Evolutionary conservation across 495 filamentous ascomycete species (phyloP).

Genomic region (Trichoderma gamsii): DNA sequence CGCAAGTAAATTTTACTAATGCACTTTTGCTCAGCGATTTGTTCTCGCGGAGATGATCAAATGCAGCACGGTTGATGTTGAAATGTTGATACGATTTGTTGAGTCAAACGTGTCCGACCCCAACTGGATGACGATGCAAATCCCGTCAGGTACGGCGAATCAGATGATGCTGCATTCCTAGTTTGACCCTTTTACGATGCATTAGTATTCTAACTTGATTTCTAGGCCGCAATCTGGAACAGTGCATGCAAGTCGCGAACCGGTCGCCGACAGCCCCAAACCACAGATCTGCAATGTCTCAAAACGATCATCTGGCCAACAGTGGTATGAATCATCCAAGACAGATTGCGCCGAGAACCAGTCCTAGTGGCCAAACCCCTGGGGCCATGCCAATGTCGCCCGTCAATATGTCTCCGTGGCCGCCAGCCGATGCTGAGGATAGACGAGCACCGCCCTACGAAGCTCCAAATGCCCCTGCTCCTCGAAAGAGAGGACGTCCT

Average conservation of each 20-base stretch:
- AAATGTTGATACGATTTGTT: constrained; percentile 29
- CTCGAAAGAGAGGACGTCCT: constrained; percentile 11
- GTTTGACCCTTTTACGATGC: constrained; percentile 15
- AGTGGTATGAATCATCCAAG: not conserved
- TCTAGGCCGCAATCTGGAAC: constrained; percentile 13
- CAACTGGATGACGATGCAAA: constrained; percentile 31
- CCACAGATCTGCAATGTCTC: not conserved
- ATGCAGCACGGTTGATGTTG: constrained; percentile 33
- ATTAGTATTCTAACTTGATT: not conserved
- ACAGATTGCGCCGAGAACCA: not conserved
- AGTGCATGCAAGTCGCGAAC: constrained; percentile 15
- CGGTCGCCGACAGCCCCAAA: not conserved
- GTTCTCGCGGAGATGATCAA: constrained; percentile 42
- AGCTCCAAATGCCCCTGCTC: not conserved
- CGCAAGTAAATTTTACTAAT: not conserved
- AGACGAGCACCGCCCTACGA: not conserved
- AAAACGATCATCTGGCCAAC: constrained; percentile 5
- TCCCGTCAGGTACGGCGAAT: constrained; percentile 30
- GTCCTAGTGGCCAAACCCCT: constrained; percentile 1
- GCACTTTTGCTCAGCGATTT: constrained; percentile 31
- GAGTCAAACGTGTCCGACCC: constrained; percentile 21
- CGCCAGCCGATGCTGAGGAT: not conserved
- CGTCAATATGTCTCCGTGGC: not conserved
- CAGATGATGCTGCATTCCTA: not conserved
- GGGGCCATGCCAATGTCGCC: not conserved